phyloP scores from a whole-genome alignment of 2,329 filamentous ascomycete genomes.

The Aschersonia sp. region DNA sequence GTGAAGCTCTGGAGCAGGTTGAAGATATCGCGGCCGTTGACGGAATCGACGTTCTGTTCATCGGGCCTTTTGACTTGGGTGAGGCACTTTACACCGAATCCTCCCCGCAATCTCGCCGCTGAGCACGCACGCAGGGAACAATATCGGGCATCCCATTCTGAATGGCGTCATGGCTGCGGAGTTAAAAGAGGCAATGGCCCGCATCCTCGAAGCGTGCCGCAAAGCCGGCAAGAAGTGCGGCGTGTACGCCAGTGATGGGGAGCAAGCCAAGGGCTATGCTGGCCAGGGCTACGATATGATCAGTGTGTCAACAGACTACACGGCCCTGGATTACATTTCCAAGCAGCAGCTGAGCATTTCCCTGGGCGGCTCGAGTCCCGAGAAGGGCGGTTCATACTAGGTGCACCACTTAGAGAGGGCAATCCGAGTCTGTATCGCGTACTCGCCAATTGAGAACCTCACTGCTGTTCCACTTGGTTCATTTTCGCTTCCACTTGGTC shows the following conservation, averaged over 20 bases:
- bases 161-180: conserved; percentile 43
- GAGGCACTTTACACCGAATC: background rate
- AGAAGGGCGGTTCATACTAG: conserved; percentile 26
- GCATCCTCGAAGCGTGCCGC: conserved; percentile 39
- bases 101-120: background rate
- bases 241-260: conserved; percentile 41
- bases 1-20: conserved; percentile 43
- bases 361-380: conserved; percentile 21
- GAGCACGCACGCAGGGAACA: conserved; percentile 25
- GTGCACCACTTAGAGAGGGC: background rate
- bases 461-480: conserved; percentile 36
- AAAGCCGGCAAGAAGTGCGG: conserved; percentile 53
- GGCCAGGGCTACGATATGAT: conserved; percentile 49
- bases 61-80: conserved; percentile 53
- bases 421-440: too few species aligned
- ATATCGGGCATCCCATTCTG: conserved; percentile 46
- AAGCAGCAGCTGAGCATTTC: conserved; percentile 32
- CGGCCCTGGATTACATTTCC: conserved; percentile 29
- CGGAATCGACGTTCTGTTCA: conserved; percentile 48
- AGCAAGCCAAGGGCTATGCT: conserved; percentile 38
- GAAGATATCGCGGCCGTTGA: conserved; percentile 47
- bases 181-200: conserved; percentile 43
- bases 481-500: conserved; percentile 54
- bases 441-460: background rate
- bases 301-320: conserved; percentile 40